Evolutionary conservation across 2,329 filamentous ascomycete genomes (phyloP), one percentile per base, ranked within the genome.

Genomic region (Cyanodermella asteris): DNA sequence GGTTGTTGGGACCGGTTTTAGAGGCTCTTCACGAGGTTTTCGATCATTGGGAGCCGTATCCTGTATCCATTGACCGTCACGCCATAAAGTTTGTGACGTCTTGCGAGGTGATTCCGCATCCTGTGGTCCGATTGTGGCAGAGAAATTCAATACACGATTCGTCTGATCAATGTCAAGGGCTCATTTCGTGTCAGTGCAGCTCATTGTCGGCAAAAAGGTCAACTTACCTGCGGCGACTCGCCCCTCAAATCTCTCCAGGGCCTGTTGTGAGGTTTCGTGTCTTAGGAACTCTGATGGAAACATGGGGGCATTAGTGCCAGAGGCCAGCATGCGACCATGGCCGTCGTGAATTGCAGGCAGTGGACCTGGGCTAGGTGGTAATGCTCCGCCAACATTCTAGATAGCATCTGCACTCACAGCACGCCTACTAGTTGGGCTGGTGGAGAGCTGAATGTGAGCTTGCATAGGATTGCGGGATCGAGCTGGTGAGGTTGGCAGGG

Each of bases 211-310:
- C n/a, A n/a, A n/a, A n/a, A n/a, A n/a, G n/a, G n/a, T n/a, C n/a
- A n/a, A n/a, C n/a, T n/a, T n/a, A n/a, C n/a, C 87, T 10, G 72
- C 54, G 6, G 82, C 81, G 28, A 97, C 50, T 15, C 80, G 67
- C 20, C 64, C 62, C 38, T 75, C 66, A 40, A 91, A 75, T 26
- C 64, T 67, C 28, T 72, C 64, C 8, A 60, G 50, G 20, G 78
- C 66, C 18, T 75, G 65, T 18, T 64, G 58, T 2, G 54, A 47
- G 18, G 55, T 54, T 13, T 44, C 41, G 26, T 47, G 50, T 19
- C 56, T 50, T 17, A 64, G 42, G 38, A 70, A 73, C 26, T 51
- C 55, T 22, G 61, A 66, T 16, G 50, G 55, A 41, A 64, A 63
- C 36, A 63, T 46, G 5, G 71, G 73, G 19, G 77, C 76, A 40